Conservation (phyloP, 139 green algal species). For the Chlamydomonas schloesseri region DNA sequence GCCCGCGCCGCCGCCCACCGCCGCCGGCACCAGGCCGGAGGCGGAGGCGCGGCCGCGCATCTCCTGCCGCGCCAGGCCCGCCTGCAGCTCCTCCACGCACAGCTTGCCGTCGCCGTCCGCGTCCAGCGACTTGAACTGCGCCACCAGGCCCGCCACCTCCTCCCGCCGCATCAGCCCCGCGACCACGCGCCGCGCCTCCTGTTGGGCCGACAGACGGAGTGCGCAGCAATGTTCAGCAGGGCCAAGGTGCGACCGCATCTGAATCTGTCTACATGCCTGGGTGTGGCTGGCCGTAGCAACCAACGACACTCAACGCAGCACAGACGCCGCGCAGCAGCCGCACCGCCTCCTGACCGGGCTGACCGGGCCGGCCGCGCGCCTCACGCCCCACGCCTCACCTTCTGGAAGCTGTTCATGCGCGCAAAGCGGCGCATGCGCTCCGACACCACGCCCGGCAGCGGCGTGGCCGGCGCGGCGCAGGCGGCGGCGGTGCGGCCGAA, state of each 20-base stretch:
- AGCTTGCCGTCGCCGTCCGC: slow-evolving; percentile 51
- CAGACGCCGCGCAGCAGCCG: too few species aligned
- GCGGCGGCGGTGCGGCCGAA: slow-evolving; percentile 9
- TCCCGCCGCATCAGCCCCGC: slow-evolving; percentile 67
- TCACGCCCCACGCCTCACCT: slow-evolving; percentile 79
- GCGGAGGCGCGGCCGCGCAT: background rate
- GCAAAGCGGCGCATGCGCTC: slow-evolving; percentile 89
- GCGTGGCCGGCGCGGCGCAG: slow-evolving; percentile 12
- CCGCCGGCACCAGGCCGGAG: background rate
- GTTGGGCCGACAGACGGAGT: too few species aligned
- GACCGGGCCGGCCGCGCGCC: too few species aligned
- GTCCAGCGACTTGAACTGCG: slow-evolving; percentile 68
- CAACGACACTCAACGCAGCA: too few species aligned
- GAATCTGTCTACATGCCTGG: too few species aligned
- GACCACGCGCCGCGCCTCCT: slow-evolving; percentile 28
- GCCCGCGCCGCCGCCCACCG: background rate
- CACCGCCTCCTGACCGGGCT: too few species aligned
- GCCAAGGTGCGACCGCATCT: too few species aligned
- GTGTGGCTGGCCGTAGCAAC: too few species aligned
- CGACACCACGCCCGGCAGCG: slow-evolving; percentile 71
- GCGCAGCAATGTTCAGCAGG: too few species aligned
- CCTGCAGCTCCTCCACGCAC: slow-evolving; percentile 48
- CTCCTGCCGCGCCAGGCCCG: slow-evolving; percentile 70
- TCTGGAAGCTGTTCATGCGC: slow-evolving; percentile 93
- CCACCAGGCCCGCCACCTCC: slow-evolving; percentile 62